phyloP scores from a whole-genome alignment of 768 basidiomycete genomes.

The Tulasnella sp. region DNA sequence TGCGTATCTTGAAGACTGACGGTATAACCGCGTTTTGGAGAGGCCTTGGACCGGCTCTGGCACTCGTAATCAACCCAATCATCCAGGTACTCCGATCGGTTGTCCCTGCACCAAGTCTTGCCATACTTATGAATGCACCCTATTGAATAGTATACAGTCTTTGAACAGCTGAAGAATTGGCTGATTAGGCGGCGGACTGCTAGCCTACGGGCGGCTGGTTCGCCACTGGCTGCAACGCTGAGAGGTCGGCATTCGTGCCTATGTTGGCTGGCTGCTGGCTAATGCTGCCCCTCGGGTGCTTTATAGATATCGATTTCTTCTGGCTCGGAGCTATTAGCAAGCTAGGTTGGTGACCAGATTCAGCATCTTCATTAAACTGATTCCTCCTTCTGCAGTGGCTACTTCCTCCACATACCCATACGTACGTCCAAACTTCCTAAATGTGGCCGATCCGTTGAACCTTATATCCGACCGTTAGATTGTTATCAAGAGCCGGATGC shows the following conservation, averaged over 20 bases:
- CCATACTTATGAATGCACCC: not conserved
- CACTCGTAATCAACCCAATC: slow-evolving; percentile 89
- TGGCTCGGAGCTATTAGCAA: slow-evolving; percentile 90
- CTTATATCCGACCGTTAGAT: slow-evolving; percentile 7
- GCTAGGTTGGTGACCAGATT: slow-evolving; percentile 36
- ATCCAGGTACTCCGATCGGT: slow-evolving; percentile 33
- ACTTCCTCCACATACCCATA: slow-evolving; percentile 59
- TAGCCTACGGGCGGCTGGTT: slow-evolving; percentile 38
- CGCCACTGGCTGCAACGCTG: slow-evolving; percentile 28
- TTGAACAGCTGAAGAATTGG: slow-evolving; percentile 88
- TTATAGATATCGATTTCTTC: slow-evolving; percentile 81
- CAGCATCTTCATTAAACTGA: slow-evolving; percentile 26
- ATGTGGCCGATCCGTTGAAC: too few species aligned
- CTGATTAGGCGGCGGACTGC: slow-evolving; percentile 51
- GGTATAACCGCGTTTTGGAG: slow-evolving; percentile 81
- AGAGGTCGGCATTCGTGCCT: not conserved
- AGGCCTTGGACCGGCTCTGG: slow-evolving; percentile 85
- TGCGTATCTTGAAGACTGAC: slow-evolving; percentile 55
- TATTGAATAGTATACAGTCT: slow-evolving; percentile 64
- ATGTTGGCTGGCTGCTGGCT: not conserved
- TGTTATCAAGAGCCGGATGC: slow-evolving; percentile 67
- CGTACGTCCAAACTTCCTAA: slow-evolving; percentile 31
- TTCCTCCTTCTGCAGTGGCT: slow-evolving; percentile 25
- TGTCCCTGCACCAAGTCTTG: not conserved
- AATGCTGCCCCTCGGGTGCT: slow-evolving; percentile 15